These are phyloP conservation scores for Colletotrichum eleusines DNA, from an alignment of 2,329 filamentous ascomycete species.

Conservation along the genomic window DNA sequence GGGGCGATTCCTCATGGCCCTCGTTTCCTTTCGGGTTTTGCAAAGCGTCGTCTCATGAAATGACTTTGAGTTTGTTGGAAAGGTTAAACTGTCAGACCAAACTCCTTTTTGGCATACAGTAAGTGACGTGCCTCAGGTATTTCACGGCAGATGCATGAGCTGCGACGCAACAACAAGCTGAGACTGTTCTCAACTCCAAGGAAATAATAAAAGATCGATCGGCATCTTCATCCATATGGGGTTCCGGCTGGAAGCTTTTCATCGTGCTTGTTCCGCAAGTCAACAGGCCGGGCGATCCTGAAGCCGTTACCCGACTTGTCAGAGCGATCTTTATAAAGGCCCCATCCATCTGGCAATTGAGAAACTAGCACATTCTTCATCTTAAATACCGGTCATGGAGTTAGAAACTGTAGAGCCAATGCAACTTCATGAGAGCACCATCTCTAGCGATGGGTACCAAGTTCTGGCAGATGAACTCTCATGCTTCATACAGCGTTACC, in stretches of 20 bases:
- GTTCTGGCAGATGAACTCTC: not conserved
- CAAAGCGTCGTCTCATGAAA: not conserved
- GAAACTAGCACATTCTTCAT: not conserved
- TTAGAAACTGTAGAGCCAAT: not conserved
- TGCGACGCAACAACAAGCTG: not conserved
- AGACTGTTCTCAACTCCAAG: not conserved
- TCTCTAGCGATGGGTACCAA: not conserved
- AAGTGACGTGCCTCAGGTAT: not conserved
- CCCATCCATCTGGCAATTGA: too few relatives aligned
- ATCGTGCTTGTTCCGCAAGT: not conserved
- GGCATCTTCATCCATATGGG: not conserved
- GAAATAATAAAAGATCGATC: not conserved
- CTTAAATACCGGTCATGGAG: not conserved
- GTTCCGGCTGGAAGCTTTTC: not conserved
- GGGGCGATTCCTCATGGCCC: not conserved
- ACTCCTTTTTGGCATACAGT: not conserved
- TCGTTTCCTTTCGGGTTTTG: not conserved
- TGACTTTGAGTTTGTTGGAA: not conserved
- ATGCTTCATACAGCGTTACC: not conserved
- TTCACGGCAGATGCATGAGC: not conserved
- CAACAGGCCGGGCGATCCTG: not conserved
- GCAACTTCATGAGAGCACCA: not conserved
- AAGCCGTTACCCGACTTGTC: not conserved
- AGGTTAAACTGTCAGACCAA: not conserved
- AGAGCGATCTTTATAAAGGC: too few relatives aligned